phyloP scores from a whole-genome alignment of 495 filamentous ascomycete genomes.

The Tuber brumale region DNA sequence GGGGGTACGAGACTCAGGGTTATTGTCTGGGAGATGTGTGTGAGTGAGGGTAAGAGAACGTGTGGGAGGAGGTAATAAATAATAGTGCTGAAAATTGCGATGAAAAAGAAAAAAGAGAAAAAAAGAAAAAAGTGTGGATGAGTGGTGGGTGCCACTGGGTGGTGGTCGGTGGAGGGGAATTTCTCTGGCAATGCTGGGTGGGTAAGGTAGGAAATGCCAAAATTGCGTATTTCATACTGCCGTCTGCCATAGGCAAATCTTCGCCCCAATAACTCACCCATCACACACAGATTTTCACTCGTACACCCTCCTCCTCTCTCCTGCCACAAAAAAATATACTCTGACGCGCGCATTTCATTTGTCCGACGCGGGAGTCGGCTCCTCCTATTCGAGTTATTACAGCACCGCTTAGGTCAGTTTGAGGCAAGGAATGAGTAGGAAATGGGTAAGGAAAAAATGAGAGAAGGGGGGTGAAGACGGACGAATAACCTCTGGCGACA shows the following conservation, averaged over 20 bases:
- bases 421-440: constrained; percentile 26
- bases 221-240: background rate
- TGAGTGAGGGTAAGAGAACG: background rate
- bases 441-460: background rate
- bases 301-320: constrained; percentile 27
- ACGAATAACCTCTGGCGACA: background rate
- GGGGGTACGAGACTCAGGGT: constrained; percentile 14
- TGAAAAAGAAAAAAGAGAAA: background rate
- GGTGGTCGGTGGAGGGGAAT: constrained; percentile 16
- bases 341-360: constrained; percentile 31
- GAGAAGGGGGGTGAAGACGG: background rate
- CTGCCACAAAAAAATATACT: constrained; percentile 26
- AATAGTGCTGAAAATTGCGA: background rate
- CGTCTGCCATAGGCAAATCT: background rate
- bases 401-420: constrained; percentile 36
- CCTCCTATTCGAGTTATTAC: constrained; percentile 28
- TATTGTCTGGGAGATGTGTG: background rate
- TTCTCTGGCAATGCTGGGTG: constrained; percentile 3
- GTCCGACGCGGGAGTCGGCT: constrained; percentile 27
- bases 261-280: background rate
- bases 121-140: background rate
- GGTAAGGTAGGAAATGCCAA: background rate
- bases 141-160: background rate
- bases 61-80: background rate
- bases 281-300: constrained; percentile 12